Evolutionary conservation across 495 filamentous ascomycete genomes (phyloP).

Genomic region (Penicillium cosmopolitanum): DNA sequence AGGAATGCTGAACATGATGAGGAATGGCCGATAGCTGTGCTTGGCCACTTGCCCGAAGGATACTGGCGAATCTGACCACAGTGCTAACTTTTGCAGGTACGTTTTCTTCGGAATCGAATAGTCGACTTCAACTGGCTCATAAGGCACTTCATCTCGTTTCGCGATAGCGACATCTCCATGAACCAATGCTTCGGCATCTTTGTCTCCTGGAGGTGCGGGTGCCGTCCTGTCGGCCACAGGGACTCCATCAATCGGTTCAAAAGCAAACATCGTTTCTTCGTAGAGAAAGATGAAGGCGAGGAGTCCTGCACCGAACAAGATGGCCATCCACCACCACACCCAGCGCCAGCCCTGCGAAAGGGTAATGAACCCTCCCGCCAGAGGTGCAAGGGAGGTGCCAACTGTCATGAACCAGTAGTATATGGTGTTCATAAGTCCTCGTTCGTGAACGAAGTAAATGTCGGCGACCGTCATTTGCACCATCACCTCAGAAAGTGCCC

Average conservation of each 20-base stretch:
- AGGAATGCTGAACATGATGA: conserved; percentile 32
- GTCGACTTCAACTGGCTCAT: conserved; percentile 14
- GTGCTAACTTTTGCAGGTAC: conserved; percentile 21
- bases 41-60: conserved; percentile 21
- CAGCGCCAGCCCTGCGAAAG: conserved; percentile 51
- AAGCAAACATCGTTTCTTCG: conserved; percentile 23
- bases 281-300: conserved; percentile 24
- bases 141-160: neutral
- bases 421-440: conserved; percentile 43
- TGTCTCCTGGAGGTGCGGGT: neutral
- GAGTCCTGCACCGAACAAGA: conserved; percentile 39
- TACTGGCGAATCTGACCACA: conserved; percentile 25
- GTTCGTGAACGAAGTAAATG: conserved; percentile 53
- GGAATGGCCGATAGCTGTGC: conserved; percentile 33
- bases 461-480: conserved; percentile 53
- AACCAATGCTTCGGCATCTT: conserved; percentile 5
- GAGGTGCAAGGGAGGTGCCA: conserved; percentile 38
- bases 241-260: conserved; percentile 12
- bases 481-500: conserved; percentile 43
- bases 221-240: conserved; percentile 10
- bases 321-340: conserved; percentile 55
- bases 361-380: conserved; percentile 50
- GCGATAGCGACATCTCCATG: neutral
- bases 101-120: conserved; percentile 23
- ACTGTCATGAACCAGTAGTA: conserved; percentile 39